Evolutionary conservation across 1,284 basidiomycete species (phyloP).

Genomic region (Chiua sp.): DNA sequence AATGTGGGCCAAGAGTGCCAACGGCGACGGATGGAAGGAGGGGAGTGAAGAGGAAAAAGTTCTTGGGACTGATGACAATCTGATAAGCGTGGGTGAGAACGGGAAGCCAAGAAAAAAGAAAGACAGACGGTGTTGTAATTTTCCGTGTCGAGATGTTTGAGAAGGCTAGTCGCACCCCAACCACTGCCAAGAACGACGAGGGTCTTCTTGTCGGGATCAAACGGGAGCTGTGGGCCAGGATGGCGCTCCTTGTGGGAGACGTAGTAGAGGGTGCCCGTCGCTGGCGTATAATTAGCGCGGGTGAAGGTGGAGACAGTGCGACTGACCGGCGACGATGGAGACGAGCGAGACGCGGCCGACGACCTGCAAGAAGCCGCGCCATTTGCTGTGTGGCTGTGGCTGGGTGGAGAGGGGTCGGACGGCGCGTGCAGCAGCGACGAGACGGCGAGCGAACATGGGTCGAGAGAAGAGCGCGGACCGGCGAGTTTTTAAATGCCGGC

Average conservation of each 20-base stretch:
- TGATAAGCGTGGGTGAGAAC: slow-evolving; percentile 34
- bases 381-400: slow-evolving; percentile 44
- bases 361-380: slow-evolving; percentile 66
- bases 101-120: background rate
- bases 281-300: slow-evolving; percentile 24
- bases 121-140: slow-evolving; percentile 92
- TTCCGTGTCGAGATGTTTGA: slow-evolving; percentile 90
- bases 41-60: slow-evolving; percentile 98
- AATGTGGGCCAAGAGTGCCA: slow-evolving; percentile 83
- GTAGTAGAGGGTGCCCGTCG: slow-evolving; percentile 74
- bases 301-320: accelerated
- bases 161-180: slow-evolving; percentile 93
- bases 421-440: slow-evolving; percentile 2
- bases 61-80: slow-evolving; percentile 94
- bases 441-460: background rate
- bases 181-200: slow-evolving; percentile 94
- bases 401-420: background rate
- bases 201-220: slow-evolving; percentile 91
- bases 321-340: slow-evolving; percentile 56
- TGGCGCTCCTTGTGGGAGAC: slow-evolving; percentile 79
- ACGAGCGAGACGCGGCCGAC: slow-evolving; percentile 77
- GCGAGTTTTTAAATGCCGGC: background rate
- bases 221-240: slow-evolving; percentile 84
- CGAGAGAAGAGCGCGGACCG: background rate
- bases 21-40: slow-evolving; percentile 94